Conservation (phyloP, 2,329 filamentous ascomycete genomes). For the Didymella glomerata region DNA sequence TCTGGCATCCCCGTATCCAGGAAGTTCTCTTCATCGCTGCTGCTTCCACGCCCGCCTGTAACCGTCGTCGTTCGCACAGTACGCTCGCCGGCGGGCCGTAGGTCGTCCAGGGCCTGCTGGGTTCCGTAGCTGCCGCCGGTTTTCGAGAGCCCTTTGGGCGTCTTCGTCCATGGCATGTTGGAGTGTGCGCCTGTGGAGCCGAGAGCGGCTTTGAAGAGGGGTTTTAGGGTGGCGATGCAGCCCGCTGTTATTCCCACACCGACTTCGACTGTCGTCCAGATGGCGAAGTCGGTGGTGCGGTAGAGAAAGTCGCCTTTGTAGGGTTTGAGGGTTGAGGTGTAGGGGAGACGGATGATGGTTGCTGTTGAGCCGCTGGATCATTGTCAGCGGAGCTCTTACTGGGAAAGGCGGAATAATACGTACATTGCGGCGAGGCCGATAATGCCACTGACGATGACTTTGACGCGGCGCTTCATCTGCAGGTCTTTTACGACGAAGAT, state of each 20-base stretch:
- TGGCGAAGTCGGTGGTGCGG: constrained; percentile 42
- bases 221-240: constrained; percentile 40
- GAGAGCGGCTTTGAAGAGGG: constrained; percentile 34
- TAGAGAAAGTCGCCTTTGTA: constrained; percentile 46
- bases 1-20: constrained; percentile 24
- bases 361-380: constrained; percentile 50
- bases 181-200: constrained; percentile 25
- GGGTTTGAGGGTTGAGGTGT: constrained; percentile 35
- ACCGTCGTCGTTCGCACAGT: constrained; percentile 34
- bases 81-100: constrained; percentile 31
- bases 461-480: constrained; percentile 63
- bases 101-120: constrained; percentile 28
- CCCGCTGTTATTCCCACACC: constrained; percentile 42
- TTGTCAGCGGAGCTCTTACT: constrained; percentile 13
- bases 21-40: constrained; percentile 34
- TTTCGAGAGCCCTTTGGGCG: constrained; percentile 16
- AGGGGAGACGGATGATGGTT: constrained; percentile 42
- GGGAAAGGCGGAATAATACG: constrained; percentile 14
- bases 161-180: constrained; percentile 30
- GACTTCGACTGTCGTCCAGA: constrained; percentile 43
- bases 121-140: constrained; percentile 13
- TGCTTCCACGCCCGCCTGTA: constrained; percentile 32
- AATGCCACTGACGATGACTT: constrained; percentile 61
- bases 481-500: constrained; percentile 63
- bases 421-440: constrained; percentile 57